Conservation (phyloP, 306 rosid genomes). For the Rosa multiflora region DNA sequence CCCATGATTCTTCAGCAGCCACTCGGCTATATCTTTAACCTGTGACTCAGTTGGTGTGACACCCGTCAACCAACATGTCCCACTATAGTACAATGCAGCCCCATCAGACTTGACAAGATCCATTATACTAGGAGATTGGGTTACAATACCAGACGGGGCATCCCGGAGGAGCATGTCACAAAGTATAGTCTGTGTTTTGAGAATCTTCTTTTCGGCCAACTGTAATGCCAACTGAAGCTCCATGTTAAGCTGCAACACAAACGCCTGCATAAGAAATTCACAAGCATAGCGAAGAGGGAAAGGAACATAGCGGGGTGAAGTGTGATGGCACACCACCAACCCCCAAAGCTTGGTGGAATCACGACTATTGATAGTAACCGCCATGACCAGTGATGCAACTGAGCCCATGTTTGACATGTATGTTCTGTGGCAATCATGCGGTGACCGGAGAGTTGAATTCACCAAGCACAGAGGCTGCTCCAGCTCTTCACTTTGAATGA, state of each 20-base stretch:
- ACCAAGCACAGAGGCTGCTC: slow-evolving; percentile 74
- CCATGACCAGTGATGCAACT: slow-evolving; percentile 69
- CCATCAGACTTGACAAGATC: slow-evolving; percentile 87
- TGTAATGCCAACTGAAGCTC: slow-evolving; percentile 75
- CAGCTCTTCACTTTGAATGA: slow-evolving; percentile 59
- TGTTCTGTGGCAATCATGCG: slow-evolving; percentile 67
- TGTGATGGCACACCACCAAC: slow-evolving; percentile 82
- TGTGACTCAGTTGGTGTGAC: slow-evolving; percentile 79
- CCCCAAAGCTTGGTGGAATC: slow-evolving; percentile 79
- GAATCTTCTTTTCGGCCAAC: slow-evolving; percentile 58
- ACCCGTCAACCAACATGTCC: slow-evolving; percentile 66
- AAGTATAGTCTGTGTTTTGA: slow-evolving; percentile 67
- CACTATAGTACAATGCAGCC: slow-evolving; percentile 66
- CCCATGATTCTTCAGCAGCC: slow-evolving; percentile 57
- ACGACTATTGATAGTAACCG: slow-evolving; percentile 48
- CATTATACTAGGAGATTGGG: slow-evolving; percentile 71
- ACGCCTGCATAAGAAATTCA: slow-evolving; percentile 81
- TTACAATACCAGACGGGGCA: slow-evolving; percentile 60
- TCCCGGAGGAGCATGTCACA: slow-evolving; percentile 90
- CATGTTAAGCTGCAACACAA: slow-evolving; percentile 66
- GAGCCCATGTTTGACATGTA: slow-evolving; percentile 86
- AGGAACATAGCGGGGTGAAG: slow-evolving; percentile 64
- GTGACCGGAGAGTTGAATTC: slow-evolving; percentile 75
- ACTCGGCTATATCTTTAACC: slow-evolving; percentile 65
- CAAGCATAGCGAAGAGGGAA: slow-evolving; percentile 90